A percentile compares a stretch with the other conserved stretches of the same genome.
These are phyloP conservation scores for Neocatenulostroma microsporum DNA, from an alignment of 2,329 filamentous ascomycete genomes.

Conservation along the genomic window DNA sequence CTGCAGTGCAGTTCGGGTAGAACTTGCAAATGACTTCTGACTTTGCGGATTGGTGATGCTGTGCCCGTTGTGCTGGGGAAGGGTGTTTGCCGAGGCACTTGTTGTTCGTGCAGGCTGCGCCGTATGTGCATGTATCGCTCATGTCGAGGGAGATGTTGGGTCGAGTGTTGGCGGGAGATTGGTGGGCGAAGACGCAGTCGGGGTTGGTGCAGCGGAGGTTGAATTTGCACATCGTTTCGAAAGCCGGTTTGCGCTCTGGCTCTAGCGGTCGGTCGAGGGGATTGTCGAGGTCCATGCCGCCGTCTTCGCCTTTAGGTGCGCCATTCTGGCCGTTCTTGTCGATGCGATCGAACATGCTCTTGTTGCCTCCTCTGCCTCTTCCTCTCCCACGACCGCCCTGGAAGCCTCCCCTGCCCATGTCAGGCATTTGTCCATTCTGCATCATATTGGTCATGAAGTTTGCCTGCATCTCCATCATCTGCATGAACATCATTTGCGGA, in stretches of 20 bases:
- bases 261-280: constrained; percentile 40
- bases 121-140: constrained; percentile 71
- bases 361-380: too few species aligned
- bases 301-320: constrained; percentile 26
- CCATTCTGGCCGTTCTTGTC: constrained; percentile 31
- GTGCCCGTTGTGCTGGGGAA: constrained; percentile 71
- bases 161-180: constrained; percentile 77
- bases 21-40: constrained; percentile 80
- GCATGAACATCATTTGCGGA: constrained; percentile 64
- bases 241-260: constrained; percentile 38
- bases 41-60: constrained; percentile 62
- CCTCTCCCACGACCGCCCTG: constrained; percentile 13
- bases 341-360: constrained; percentile 69
- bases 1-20: constrained; percentile 79
- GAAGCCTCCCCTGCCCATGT: background rate
- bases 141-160: constrained; percentile 60
- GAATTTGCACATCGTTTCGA: constrained; percentile 73
- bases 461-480: constrained; percentile 57
- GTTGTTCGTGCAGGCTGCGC: constrained; percentile 87
- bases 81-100: constrained; percentile 92
- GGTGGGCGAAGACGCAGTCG: constrained; percentile 88
- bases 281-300: constrained; percentile 57
- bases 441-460: constrained; percentile 70
- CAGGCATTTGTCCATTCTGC: constrained; percentile 20
- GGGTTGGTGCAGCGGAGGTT: constrained; percentile 82